Conservation (phyloP, 1,139 yeast species). For the Taphrina communis region DNA sequence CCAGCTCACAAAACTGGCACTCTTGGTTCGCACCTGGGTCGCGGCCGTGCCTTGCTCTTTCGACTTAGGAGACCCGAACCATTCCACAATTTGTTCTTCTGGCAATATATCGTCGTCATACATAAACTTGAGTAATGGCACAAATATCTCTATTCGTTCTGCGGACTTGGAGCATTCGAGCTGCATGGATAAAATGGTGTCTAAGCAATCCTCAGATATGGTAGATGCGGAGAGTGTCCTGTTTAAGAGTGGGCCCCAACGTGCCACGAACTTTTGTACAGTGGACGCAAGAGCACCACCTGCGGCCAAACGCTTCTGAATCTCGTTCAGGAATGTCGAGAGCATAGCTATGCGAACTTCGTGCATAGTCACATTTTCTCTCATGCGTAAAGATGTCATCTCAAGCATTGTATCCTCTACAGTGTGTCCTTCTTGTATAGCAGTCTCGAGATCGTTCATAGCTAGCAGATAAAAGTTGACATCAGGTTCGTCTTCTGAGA, state of each 20-base stretch:
- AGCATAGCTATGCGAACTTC: slow-evolving; percentile 86
- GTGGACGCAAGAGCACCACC: slow-evolving; percentile 58
- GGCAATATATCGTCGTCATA: slow-evolving; percentile 82
- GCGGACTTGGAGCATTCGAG: slow-evolving; percentile 54
- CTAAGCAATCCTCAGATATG: slow-evolving; percentile 67
- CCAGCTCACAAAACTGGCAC: slow-evolving; percentile 28
- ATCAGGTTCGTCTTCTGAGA: slow-evolving; percentile 66
- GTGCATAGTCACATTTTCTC: slow-evolving; percentile 92
- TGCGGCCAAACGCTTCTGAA: slow-evolving; percentile 3
- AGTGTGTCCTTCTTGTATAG: slow-evolving; percentile 89
- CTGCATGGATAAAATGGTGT: slow-evolving; percentile 68
- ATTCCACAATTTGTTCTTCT: slow-evolving; percentile 75
- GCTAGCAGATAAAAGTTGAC: slow-evolving; percentile 81
- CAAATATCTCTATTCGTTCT: slow-evolving; percentile 52
- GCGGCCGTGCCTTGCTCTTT: slow-evolving; percentile 41
- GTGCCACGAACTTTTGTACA: slow-evolving; percentile 69
- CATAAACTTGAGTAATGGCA: slow-evolving; percentile 63
- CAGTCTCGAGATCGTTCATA: slow-evolving; percentile 87
- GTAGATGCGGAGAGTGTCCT: slow-evolving; percentile 77
- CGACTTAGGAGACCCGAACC: slow-evolving; percentile 63
- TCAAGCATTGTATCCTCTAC: slow-evolving; percentile 91
- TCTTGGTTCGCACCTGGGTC: slow-evolving; percentile 21
- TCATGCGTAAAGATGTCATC: slow-evolving; percentile 92
- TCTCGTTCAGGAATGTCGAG: slow-evolving; percentile 62
- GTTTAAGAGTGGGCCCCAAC: slow-evolving; percentile 79